phyloP scores from a whole-genome alignment of 2,329 filamentous ascomycete species.

The Diaporthe vexans region DNA sequence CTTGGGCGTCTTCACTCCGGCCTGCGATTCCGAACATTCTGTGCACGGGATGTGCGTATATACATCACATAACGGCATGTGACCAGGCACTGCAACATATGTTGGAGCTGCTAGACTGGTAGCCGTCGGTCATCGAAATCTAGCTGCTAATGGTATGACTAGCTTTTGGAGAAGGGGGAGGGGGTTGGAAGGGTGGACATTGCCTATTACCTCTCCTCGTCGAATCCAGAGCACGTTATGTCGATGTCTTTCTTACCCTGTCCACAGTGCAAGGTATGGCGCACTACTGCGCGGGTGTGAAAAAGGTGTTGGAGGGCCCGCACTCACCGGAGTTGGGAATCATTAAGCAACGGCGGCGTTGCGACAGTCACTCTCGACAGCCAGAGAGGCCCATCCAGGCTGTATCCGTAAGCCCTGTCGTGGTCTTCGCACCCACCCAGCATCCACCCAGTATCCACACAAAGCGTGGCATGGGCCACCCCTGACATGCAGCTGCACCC shows the following conservation, averaged over 20 bases:
- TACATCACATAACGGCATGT: conserved; percentile 31
- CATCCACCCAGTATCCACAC: conserved; percentile 37
- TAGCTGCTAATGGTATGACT: conserved; percentile 1
- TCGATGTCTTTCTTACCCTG: conserved; percentile 22
- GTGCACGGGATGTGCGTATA: conserved; percentile 33
- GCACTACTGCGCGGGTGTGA: conserved; percentile 28
- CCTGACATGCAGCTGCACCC: conserved; percentile 45
- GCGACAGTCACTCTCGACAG: conserved; percentile 45
- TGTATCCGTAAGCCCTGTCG: conserved; percentile 44
- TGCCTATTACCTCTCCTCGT: conserved; percentile 3
- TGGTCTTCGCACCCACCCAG: conserved; percentile 46
- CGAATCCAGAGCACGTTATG: conserved; percentile 21
- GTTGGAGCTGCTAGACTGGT: conserved; percentile 5
- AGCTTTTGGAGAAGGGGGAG: neutral
- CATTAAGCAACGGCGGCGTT: conserved; percentile 38
- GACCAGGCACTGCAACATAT: conserved; percentile 25
- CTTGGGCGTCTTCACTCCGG: neutral
- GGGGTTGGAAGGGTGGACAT: conserved; percentile 5
- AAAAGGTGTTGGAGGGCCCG: conserved; percentile 19
- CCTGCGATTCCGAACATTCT: conserved; percentile 4
- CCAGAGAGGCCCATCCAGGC: conserved; percentile 40
- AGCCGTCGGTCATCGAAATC: conserved; percentile 25
- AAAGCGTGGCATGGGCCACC: conserved; percentile 43
- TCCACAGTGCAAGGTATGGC: conserved; percentile 25
- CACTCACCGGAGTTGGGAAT: conserved; percentile 26